Percentiles rank a stretch among this genome's conserved stretches.
phyloP scores from a whole-genome alignment of 495 filamentous ascomycete species.

The Echria macrotheca region DNA sequence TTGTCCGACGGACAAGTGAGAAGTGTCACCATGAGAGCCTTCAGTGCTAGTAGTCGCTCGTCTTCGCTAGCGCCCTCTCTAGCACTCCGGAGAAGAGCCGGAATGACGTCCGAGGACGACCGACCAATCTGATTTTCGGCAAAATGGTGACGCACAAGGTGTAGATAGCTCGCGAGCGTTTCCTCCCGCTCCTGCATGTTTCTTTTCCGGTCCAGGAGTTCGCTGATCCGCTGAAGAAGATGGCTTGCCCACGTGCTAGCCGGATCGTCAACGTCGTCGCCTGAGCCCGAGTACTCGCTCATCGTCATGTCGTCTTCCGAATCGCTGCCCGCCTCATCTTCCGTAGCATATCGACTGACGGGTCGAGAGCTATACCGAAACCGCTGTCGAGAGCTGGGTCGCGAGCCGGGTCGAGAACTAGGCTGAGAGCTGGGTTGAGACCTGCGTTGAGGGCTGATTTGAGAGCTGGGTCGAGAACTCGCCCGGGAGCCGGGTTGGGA shows the following conservation, averaged over 20 bases:
- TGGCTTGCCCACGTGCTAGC: conserved; percentile 61
- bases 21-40: conserved; percentile 69
- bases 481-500: conserved; percentile 17
- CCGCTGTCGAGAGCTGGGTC: conserved; percentile 20
- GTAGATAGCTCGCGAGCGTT: conserved; percentile 61
- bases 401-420: conserved; percentile 15
- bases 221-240: conserved; percentile 65
- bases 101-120: conserved; percentile 59
- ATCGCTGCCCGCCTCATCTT: conserved; percentile 70
- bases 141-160: conserved; percentile 69
- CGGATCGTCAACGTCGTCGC: conserved; percentile 40
- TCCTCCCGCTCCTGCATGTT: conserved; percentile 75
- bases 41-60: conserved; percentile 67
- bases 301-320: conserved; percentile 36
- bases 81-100: conserved; percentile 66
- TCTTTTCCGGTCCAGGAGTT: conserved; percentile 81
- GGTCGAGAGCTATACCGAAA: conserved; percentile 50
- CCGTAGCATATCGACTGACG: conserved; percentile 60
- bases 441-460: conserved; percentile 49
- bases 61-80: conserved; percentile 64
- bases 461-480: too few relatives aligned
- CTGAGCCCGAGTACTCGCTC: conserved; percentile 26
- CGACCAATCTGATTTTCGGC: conserved; percentile 59
- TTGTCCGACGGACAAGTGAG: conserved; percentile 66
- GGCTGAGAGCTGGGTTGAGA: too few relatives aligned